Percentiles rank a stretch among this genome's conserved stretches.
Conservation (phyloP, 805 yeast genomes). For the Sporopachydermia lactativora region DNA sequence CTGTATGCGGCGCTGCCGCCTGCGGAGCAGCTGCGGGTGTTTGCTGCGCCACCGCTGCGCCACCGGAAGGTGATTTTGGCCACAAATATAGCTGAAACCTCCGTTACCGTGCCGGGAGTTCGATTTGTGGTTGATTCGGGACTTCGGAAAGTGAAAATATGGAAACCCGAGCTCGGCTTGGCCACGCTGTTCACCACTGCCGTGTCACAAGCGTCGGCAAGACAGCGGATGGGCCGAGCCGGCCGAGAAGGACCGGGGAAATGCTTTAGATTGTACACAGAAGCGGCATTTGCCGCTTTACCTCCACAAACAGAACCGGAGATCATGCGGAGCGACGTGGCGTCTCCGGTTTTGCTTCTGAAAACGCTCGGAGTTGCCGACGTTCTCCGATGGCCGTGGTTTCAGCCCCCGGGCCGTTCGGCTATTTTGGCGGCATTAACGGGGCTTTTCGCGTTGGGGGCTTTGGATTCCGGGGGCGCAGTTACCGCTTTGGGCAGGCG, state of each 20-base stretch:
- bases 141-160: slow-evolving; percentile 80
- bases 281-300: slow-evolving; percentile 41
- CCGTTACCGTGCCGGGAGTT: slow-evolving; percentile 91
- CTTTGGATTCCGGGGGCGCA: slow-evolving; percentile 61
- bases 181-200: slow-evolving; percentile 90
- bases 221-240: slow-evolving; percentile 97
- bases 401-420: slow-evolving; percentile 77
- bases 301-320: slow-evolving; percentile 86
- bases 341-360: slow-evolving; percentile 71
- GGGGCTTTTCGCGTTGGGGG: slow-evolving; percentile 65
- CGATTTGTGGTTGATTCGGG: slow-evolving; percentile 91
- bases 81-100: slow-evolving; percentile 96
- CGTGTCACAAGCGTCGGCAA: slow-evolving; percentile 85
- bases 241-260: slow-evolving; percentile 95
- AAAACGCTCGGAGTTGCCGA: slow-evolving; percentile 77
- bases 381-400: slow-evolving; percentile 80
- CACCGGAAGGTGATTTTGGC: slow-evolving; percentile 80
- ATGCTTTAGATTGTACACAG: slow-evolving; percentile 73
- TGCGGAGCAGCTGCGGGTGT: slow-evolving; percentile 67
- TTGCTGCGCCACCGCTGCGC: slow-evolving; percentile 45
- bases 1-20: slow-evolving; percentile 92
- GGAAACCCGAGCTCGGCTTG: slow-evolving; percentile 86
- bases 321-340: slow-evolving; percentile 72
- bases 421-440: slow-evolving; percentile 64
- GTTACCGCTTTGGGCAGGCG: slow-evolving; percentile 70